Evolutionary conservation across 176 grass and related monocot genomes (phyloP), one percentile per base, ranked within the genome.

Genomic region (Oryza rufipogon): DNA sequence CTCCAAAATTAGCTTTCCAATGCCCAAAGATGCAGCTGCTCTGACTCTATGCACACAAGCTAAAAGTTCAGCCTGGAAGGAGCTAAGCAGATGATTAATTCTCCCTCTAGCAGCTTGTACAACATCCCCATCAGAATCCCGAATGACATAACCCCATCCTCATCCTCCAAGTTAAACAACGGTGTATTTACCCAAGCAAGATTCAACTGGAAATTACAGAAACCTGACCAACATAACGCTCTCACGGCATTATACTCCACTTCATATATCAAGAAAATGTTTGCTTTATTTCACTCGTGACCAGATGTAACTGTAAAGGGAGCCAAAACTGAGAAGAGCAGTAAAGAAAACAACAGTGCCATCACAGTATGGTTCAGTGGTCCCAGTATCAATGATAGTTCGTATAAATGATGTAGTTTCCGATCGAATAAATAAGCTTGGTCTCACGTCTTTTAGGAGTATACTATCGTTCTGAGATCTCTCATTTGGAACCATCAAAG

Each of bases 351-450:
- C 69, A 79, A 20, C 30, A 86, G 80, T 67, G 60, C 38, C 60
- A 78, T 48, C 73, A 49, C 65, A 74, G 79, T 1, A 30, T 11
- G 16, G 52, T 56, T 17, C 49, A 20, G 16, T 58, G 39, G 38
- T 39, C 75, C 17, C 16, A 26, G 41, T 48, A 75, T 48, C 30
- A 79, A 86, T 68, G 26, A 66, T 46, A 10, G 25, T 61, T 67
- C 46, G 63, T 33, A 76, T 82, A 70, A 85, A 82, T 86, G 73
- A 79, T 74, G 68, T 51, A 79, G 88, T 68, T 82, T 79, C 80
- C 49, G 48, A 69, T 90, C 81, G 32, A 82, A 77, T 82, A 38
- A 77, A 82, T 87, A 71, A 77, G 20, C 47, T 36, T 75, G 45
- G 61, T 47, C 74, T 39, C 79, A 73, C 26, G 60, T 46, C 71